A percentile compares a stretch with the other conserved stretches of the same genome.
Evolutionary conservation across 2,329 filamentous ascomycete species (phyloP).

Genomic region (Venturia nashicola): DNA sequence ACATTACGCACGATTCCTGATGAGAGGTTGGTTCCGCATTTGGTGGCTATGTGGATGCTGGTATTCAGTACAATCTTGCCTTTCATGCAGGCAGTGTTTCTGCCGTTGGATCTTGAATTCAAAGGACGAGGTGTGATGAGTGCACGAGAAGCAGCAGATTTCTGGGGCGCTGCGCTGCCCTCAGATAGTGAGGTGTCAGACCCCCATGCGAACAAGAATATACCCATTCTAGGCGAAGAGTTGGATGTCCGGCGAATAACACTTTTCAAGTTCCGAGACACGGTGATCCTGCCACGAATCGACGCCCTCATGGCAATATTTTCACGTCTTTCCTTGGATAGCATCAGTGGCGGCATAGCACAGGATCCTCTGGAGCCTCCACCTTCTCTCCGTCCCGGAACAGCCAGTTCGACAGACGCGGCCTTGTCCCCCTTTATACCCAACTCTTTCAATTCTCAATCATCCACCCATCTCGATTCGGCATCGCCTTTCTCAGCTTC

Average conservation of each 20-base stretch:
- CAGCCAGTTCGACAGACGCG: conserved; percentile 14
- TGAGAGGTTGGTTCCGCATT: conserved; percentile 74
- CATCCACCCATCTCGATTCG: conserved; percentile 19
- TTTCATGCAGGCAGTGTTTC: conserved; percentile 88
- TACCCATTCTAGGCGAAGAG: conserved; percentile 40
- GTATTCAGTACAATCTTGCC: conserved; percentile 85
- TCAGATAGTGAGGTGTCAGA: conserved; percentile 13
- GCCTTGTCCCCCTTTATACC: conserved; percentile 18
- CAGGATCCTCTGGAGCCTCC: conserved; percentile 10
- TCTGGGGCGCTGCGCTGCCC: conserved; percentile 62
- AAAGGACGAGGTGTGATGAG: conserved; percentile 75
- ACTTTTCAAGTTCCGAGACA: conserved; percentile 77
- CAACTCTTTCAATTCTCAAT: conserved; percentile 11
- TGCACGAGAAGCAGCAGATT: conserved; percentile 68
- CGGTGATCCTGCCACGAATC: conserved; percentile 76
- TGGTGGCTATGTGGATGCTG: conserved; percentile 90
- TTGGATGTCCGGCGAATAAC: conserved; percentile 85
- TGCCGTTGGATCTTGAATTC: conserved; percentile 88
- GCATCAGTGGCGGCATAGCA: conserved; percentile 34
- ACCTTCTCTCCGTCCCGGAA: conserved; percentile 19
- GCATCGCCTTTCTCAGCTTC: conserved; percentile 33
- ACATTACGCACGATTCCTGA: conserved; percentile 69
- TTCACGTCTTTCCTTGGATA: conserved; percentile 78
- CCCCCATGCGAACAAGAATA: conserved; percentile 17
- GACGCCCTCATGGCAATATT: conserved; percentile 83